phyloP scores from a whole-genome alignment of 306 rosid genomes.

The Rosa rugosa region DNA sequence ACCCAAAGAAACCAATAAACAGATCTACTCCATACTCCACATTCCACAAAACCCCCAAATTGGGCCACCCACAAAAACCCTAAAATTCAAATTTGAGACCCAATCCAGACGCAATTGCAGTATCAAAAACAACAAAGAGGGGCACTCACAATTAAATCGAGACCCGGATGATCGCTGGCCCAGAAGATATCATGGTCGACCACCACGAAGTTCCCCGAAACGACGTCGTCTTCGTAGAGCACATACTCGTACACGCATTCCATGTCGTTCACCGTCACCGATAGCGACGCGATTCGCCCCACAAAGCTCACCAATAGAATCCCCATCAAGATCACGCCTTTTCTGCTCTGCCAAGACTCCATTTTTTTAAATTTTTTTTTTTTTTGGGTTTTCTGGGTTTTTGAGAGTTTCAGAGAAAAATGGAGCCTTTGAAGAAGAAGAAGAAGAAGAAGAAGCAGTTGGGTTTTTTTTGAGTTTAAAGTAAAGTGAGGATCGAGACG shows the following conservation, averaged over 20 bases:
- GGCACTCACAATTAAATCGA: conserved; percentile 65
- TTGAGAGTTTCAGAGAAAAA: neutral
- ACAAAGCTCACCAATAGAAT: conserved; percentile 50
- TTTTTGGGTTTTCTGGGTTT: neutral
- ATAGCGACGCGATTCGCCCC: conserved; percentile 56
- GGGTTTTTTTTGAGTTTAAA: neutral
- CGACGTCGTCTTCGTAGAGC: conserved; percentile 74
- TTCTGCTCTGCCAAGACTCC: conserved; percentile 39
- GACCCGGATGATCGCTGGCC: conserved; percentile 93
- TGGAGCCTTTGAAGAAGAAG: neutral
- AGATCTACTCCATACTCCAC: neutral
- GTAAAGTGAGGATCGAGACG: neutral
- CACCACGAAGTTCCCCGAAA: conserved; percentile 90
- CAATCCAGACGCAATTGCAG: neutral
- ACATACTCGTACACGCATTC: conserved; percentile 94
- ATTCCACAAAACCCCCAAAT: neutral
- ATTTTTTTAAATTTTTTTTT: conserved; percentile 11
- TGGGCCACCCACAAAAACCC: neutral
- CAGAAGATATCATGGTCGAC: conserved; percentile 97
- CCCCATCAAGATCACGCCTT: conserved; percentile 33
- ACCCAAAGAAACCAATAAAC: neutral
- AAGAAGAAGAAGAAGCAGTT: neutral
- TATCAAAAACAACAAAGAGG: neutral
- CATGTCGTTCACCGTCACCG: conserved; percentile 80
- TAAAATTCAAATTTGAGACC: neutral